A percentile compares a stretch with the other conserved stretches of the same genome.
These are phyloP conservation scores for Tuber borchii DNA, from an alignment of 495 filamentous ascomycete species.

Conservation along the genomic window DNA sequence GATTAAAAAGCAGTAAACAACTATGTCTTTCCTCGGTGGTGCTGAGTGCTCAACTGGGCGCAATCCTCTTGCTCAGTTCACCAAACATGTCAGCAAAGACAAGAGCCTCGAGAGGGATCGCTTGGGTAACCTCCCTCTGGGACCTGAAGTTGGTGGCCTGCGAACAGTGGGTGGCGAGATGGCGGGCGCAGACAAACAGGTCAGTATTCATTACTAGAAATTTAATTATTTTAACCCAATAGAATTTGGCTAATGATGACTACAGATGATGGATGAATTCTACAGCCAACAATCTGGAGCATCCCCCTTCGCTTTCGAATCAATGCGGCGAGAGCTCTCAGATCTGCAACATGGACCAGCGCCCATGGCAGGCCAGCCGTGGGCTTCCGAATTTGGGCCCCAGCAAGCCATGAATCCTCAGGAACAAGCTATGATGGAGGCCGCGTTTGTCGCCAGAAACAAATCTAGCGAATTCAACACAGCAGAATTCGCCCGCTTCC, in stretches of 20 bases:
- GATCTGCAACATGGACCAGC: constrained; percentile 52
- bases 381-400: constrained; percentile 60
- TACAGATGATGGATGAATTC: constrained; percentile 88
- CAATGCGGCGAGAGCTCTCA: constrained; percentile 60
- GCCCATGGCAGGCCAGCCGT: constrained; percentile 41
- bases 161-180: constrained; percentile 51
- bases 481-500: constrained; percentile 79
- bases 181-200: constrained; percentile 58
- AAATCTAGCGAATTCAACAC: constrained; percentile 61
- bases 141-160: constrained; percentile 52
- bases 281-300: constrained; percentile 56
- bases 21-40: constrained; percentile 89
- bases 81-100: constrained; percentile 90
- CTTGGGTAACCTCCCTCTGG: constrained; percentile 62
- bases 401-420: constrained; percentile 35
- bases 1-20: neutral
- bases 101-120: constrained; percentile 88
- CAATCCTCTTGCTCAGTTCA: constrained; percentile 93
- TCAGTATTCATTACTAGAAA: constrained; percentile 42
- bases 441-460: constrained; percentile 58
- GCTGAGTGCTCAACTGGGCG: constrained; percentile 94
- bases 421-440: constrained; percentile 71
- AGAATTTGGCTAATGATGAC: constrained; percentile 31
- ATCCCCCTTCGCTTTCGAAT: constrained; percentile 61
- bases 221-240: neutral